Percentiles rank a stretch among this genome's conserved stretches.
These are phyloP conservation scores for Didymella pomorum DNA, from an alignment of 2,329 filamentous ascomycete species.

Conservation along the genomic window DNA sequence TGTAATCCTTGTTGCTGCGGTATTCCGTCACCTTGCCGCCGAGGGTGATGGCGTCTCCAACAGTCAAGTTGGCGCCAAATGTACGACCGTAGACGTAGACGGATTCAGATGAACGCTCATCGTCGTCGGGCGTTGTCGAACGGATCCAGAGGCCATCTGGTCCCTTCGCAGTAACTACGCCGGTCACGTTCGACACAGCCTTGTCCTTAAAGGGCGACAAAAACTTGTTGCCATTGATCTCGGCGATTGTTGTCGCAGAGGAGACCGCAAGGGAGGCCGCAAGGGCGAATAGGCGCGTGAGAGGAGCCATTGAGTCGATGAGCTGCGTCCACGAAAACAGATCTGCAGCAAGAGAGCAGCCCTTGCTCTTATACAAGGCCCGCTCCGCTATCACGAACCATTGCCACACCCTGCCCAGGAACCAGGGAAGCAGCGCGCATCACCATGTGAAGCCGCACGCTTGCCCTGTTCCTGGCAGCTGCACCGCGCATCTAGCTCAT, in stretches of 20 bases:
- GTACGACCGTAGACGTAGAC: conserved; percentile 69
- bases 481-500: conserved; percentile 16
- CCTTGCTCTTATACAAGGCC: conserved; percentile 13
- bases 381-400: not conserved
- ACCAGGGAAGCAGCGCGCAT: conserved; percentile 12
- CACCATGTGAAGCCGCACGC: conserved; percentile 12
- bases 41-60: conserved; percentile 70
- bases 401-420: conserved; percentile 12
- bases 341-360: conserved; percentile 11
- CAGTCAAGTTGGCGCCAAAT: conserved; percentile 61
- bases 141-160: conserved; percentile 70
- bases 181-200: conserved; percentile 66
- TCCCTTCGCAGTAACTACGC: conserved; percentile 70
- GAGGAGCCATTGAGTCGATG: conserved; percentile 24
- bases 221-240: conserved; percentile 73
- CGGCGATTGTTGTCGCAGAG: conserved; percentile 53
- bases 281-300: conserved; percentile 28
- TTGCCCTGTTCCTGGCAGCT: conserved; percentile 22
- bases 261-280: conserved; percentile 28
- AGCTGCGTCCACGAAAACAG: conserved; percentile 16
- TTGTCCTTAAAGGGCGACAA: conserved; percentile 67
- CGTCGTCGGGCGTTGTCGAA: conserved; percentile 64
- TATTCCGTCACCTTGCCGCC: conserved; percentile 68
- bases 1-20: conserved; percentile 63
- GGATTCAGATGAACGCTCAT: conserved; percentile 68